Evolutionary conservation across 2,329 filamentous ascomycete species (phyloP).

Genomic region (Ophiostoma australiae): DNA sequence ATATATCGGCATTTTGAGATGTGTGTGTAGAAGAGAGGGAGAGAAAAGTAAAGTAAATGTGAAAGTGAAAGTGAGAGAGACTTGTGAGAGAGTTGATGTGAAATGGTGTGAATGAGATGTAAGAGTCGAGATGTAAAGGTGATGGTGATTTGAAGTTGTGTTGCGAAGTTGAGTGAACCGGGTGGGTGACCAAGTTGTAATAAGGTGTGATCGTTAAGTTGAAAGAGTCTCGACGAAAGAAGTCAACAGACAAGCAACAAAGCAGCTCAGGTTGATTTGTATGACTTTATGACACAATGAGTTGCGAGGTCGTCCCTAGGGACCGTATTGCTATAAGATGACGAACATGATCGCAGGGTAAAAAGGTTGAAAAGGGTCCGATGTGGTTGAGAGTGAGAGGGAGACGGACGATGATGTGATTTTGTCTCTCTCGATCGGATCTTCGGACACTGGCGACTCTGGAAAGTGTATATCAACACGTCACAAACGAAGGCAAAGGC

Average conservation of each 20-base stretch:
- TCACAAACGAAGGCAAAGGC: background rate
- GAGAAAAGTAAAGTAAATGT: background rate
- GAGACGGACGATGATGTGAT: constrained; percentile 10
- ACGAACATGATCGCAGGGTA: constrained; percentile 31
- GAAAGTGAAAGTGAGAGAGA: too few species aligned
- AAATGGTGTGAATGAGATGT: background rate
- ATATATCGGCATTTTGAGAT: constrained; percentile 32
- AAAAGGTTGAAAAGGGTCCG: constrained; percentile 8
- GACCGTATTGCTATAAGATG: constrained; percentile 38
- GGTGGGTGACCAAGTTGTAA: background rate
- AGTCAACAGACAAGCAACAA: constrained; percentile 15
- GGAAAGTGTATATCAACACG: background rate
- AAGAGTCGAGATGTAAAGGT: background rate
- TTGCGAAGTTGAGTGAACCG: background rate
- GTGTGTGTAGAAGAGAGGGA: background rate
- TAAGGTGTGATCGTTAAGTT: background rate
- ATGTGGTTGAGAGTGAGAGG: background rate
- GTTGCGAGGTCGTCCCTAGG: constrained; percentile 40
- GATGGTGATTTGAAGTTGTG: background rate
- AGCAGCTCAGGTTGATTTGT: constrained; percentile 1
- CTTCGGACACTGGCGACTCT: background rate
- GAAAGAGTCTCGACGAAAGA: background rate
- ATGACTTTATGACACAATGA: constrained; percentile 17
- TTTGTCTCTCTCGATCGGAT: background rate
- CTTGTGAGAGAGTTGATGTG: background rate